Conservation (phyloP, 2,329 filamentous ascomycete species). For the Arthroderma sp. region DNA sequence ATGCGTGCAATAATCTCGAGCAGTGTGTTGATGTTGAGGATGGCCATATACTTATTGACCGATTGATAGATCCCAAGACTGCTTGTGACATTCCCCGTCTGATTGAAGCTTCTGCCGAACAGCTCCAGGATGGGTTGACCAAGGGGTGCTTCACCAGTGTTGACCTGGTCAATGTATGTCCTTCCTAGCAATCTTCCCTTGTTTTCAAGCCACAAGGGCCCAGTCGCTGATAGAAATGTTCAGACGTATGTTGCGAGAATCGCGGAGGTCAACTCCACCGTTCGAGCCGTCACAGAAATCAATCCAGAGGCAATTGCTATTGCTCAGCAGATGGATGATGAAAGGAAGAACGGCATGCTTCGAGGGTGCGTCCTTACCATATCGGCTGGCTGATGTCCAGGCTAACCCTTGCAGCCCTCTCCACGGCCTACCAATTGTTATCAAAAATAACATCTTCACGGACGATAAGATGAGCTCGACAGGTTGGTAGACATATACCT, state of each 20-base stretch:
- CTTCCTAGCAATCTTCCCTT: not conserved
- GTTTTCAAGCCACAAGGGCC: too few relatives aligned
- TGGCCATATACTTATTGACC: not conserved
- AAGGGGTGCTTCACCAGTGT: conserved; percentile 43
- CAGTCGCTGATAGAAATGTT: not conserved
- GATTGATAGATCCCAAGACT: not conserved
- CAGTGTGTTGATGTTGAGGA: not conserved
- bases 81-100: conserved; percentile 20
- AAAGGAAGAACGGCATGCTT: conserved; percentile 41
- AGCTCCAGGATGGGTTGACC: conserved; percentile 40
- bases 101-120: conserved; percentile 41
- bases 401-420: conserved; percentile 39
- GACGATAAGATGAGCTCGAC: conserved; percentile 57
- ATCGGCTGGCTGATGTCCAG: not conserved
- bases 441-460: conserved; percentile 58
- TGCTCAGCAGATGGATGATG: conserved; percentile 45
- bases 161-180: conserved; percentile 40
- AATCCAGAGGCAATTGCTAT: conserved; percentile 53
- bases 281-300: conserved; percentile 44
- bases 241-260: conserved; percentile 43
- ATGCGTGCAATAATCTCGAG: not conserved
- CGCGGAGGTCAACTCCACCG: conserved; percentile 40
- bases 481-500: conserved; percentile 30
- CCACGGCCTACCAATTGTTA: conserved; percentile 57
- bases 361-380: conserved; percentile 16